Conservation (phyloP, 768 basidiomycete genomes). For the Mycena filopes region DNA sequence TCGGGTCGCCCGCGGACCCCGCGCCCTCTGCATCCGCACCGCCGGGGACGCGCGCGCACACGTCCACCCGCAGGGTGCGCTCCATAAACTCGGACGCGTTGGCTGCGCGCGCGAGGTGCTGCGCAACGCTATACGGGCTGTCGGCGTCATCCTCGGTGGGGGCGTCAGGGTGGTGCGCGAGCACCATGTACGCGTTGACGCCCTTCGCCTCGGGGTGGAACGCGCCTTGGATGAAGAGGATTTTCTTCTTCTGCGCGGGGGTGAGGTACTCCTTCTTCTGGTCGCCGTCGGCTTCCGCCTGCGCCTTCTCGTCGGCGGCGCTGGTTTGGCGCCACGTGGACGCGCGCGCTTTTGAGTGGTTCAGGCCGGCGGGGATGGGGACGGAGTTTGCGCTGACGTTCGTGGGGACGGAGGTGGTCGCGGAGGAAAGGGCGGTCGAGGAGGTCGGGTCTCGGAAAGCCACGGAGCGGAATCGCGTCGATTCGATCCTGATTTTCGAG, state of each 20-base stretch:
- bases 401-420: constrained; percentile 47
- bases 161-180: constrained; percentile 71
- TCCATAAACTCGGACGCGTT: constrained; percentile 82
- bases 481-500: constrained; percentile 75
- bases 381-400: constrained; percentile 42
- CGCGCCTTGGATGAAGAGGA: constrained; percentile 94
- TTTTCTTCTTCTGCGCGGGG: constrained; percentile 88
- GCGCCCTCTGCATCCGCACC: constrained; percentile 38
- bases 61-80: constrained; percentile 83
- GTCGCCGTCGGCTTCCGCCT: constrained; percentile 55
- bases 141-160: constrained; percentile 41
- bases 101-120: constrained; percentile 62
- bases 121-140: constrained; percentile 75
- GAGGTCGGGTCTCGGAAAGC: constrained; percentile 88
- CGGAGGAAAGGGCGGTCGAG: constrained; percentile 55
- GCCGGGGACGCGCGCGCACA: constrained; percentile 51
- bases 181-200: constrained; percentile 92
- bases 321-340: constrained; percentile 63
- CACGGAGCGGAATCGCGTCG: constrained; percentile 92
- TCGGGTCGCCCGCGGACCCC: constrained; percentile 68
- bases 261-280: constrained; percentile 74
- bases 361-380: constrained; percentile 9
- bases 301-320: constrained; percentile 45
- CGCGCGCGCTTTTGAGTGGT: constrained; percentile 67
- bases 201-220: constrained; percentile 82